Conservation (phyloP, 257 asterid genomes). For the Euphrasia confusa region DNA sequence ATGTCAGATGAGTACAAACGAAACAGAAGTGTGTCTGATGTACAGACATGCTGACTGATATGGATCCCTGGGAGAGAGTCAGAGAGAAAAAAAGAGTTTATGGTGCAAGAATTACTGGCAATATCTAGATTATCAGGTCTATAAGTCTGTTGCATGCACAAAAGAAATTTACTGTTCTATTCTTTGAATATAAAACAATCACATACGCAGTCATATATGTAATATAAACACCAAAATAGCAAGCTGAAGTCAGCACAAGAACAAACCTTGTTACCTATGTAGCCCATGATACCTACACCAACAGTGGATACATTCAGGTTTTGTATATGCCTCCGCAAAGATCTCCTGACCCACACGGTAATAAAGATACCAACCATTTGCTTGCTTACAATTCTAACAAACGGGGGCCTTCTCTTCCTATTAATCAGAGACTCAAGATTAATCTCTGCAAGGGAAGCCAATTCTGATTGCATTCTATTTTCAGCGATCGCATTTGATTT, state of each 20-base stretch:
- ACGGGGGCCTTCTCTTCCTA: conserved; percentile 69
- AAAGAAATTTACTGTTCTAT: not conserved
- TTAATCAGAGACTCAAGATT: conserved; percentile 71
- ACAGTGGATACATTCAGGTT: conserved; percentile 76
- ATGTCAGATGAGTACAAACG: conserved; percentile 72
- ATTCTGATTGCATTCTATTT: conserved; percentile 35
- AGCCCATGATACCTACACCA: conserved; percentile 98
- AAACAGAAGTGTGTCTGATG: conserved; percentile 93
- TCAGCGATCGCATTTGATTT: conserved; percentile 32
- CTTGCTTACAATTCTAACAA: conserved; percentile 88
- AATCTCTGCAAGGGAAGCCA: conserved; percentile 46
- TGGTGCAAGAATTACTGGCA: conserved; percentile 12
- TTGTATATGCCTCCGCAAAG: conserved; percentile 75
- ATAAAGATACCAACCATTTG: conserved; percentile 92
- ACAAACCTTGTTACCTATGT: conserved; percentile 91
- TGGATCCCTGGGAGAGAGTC: conserved; percentile 62
- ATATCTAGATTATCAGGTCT: not conserved
- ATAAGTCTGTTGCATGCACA: not conserved
- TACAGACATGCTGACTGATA: conserved; percentile 92
- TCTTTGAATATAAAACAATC: not conserved
- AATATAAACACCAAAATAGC: not conserved
- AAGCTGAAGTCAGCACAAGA: conserved; percentile 5
- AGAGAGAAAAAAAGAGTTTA: conserved; percentile 8
- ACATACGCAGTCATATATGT: conserved; percentile 2
- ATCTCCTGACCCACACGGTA: conserved; percentile 87